Percentiles rank a stretch among this genome's conserved stretches.
Conservation (phyloP, 768 basidiomycete species). For the Boletus huronensis region DNA sequence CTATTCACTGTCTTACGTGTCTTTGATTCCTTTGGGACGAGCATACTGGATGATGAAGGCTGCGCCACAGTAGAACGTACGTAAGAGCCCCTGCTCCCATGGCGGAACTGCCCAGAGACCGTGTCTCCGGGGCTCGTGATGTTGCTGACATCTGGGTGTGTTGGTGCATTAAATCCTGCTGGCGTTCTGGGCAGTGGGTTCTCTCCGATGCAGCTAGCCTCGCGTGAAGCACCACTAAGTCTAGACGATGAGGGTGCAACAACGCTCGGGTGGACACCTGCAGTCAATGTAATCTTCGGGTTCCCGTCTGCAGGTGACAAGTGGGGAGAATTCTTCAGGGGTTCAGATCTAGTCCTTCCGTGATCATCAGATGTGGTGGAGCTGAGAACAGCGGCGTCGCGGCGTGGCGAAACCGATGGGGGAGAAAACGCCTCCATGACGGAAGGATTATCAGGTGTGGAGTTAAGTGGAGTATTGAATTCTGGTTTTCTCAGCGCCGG, state of each 20-base stretch:
- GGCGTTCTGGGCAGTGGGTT: neutral
- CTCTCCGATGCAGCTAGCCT: neutral
- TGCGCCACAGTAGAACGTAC: neutral
- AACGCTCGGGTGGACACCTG: neutral
- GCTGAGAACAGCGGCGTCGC: neutral
- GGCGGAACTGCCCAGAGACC: neutral
- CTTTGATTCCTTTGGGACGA: neutral
- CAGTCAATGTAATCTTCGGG: neutral
- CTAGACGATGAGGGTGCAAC: neutral
- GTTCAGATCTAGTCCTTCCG: neutral
- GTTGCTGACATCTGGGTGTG: conserved; percentile 7
- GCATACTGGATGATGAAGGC: neutral
- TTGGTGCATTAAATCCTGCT: conserved; percentile 7
- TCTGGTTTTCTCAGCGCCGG: neutral
- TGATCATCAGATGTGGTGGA: conserved; percentile 12
- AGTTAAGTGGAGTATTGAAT: neutral
- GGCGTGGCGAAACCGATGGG: neutral
- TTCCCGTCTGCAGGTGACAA: neutral
- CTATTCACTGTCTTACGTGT: conserved; percentile 24
- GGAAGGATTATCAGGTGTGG: neutral
- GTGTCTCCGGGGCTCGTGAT: conserved; percentile 21
- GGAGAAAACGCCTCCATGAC: neutral
- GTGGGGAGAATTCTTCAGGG: neutral
- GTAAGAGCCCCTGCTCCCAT: neutral
- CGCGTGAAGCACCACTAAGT: neutral